phyloP scores from a whole-genome alignment of 2,329 filamentous ascomycete species.

The Colletotrichum sp. region DNA sequence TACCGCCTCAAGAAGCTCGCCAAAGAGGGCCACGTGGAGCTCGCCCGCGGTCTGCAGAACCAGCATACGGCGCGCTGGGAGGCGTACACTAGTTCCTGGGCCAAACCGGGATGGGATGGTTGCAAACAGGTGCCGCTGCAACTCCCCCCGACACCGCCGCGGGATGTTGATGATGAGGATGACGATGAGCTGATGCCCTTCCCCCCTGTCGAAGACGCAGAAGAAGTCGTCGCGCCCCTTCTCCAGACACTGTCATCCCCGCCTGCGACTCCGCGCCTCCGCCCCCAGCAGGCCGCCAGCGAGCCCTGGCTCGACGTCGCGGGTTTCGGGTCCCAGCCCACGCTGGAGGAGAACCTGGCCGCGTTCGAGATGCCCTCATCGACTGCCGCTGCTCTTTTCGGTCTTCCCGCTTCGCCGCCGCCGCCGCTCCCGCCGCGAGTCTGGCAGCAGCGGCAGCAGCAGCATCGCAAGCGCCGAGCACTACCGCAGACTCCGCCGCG shows the following conservation, averaged over 20 bases:
- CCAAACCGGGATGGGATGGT: not conserved
- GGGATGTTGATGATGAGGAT: not conserved
- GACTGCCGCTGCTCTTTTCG: not conserved
- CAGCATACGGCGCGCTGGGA: not conserved
- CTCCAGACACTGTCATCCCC: not conserved
- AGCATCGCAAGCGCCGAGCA: not conserved
- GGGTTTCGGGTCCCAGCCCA: not conserved
- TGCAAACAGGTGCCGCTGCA: not conserved
- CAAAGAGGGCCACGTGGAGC: not conserved
- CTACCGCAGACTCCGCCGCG: not conserved
- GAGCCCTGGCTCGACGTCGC: not conserved
- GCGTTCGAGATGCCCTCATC: not conserved
- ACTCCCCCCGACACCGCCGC: not conserved
- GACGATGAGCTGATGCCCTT: too few relatives aligned
- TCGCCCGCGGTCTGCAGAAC: not conserved
- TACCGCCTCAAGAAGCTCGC: not conserved
- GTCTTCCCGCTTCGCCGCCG: not conserved
- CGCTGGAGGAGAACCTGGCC: not conserved
- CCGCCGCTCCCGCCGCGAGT: not conserved
- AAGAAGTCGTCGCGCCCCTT: not conserved
- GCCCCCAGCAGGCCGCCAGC: not conserved
- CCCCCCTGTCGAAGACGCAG: too few relatives aligned
- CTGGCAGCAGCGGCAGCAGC: not conserved
- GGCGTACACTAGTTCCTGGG: not conserved
- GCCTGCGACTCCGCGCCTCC: not conserved